Evolutionary conservation across 192 early-diverging fungal genomes (phyloP), one percentile per base, ranked within the genome.

Genomic region (Endogone sp.): DNA sequence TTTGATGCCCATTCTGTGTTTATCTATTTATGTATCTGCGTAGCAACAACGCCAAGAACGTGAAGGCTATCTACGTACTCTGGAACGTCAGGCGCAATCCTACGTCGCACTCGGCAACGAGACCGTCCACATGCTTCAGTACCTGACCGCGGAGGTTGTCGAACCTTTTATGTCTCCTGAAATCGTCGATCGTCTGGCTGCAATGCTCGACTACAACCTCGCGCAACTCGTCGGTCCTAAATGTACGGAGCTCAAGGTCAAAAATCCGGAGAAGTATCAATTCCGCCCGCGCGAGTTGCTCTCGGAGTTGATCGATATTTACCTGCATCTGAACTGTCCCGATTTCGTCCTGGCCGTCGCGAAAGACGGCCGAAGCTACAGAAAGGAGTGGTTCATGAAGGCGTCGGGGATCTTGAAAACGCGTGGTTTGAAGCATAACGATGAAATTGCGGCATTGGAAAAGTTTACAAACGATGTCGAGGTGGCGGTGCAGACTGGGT

Each of bases 141-240:
- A 92, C 69, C 72, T 99, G 77, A 91, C 94, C 20, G 78, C 84
- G 13, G 85, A 89, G 31, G 90, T 93, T 20, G 90, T 91, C 4
- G 72, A 84, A 29, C 93, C 95, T 4, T 99, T 99, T 81, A 79
- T 96, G 82, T 90, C 87, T 20, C 81, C 86, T 22, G 93, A 95
- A 69, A 93, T 99, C 59, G 95, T 98, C 21, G 91, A 92, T 56
- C 84, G 94, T 2, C 82, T 99, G 37, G 96, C 96, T 2, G 93
- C 94, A n/a, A 99, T 99, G 97, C 83, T 99, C 58, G 93, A 99
- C 78, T 97, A 93, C 75, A 98, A 96, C 66, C 79, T 99, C 37
- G 79, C 88, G 4, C 89, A 91, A 31, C 78, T 99, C 60, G 95
- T 95, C 1, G 97, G 97, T 0, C 94, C 95, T 9, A 89, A 90